These are phyloP conservation scores for Ustilago lituana DNA, from an alignment of 1,284 basidiomycete genomes.

Conservation along the genomic window DNA sequence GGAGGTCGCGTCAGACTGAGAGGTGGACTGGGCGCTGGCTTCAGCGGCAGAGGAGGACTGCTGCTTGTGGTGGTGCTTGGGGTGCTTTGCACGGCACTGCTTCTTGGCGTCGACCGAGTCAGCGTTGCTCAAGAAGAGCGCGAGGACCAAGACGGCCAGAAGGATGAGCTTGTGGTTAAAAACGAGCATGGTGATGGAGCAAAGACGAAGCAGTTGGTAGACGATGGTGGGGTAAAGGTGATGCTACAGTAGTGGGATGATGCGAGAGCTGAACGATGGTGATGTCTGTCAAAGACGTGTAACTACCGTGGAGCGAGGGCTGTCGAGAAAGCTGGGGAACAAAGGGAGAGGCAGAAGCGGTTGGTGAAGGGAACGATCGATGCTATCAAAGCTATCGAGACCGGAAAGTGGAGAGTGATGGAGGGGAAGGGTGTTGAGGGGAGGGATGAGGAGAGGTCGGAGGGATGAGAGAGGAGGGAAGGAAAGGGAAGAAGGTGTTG, in stretches of 20 bases:
- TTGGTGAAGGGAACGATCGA: slow-evolving; percentile 7
- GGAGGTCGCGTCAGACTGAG: slow-evolving; percentile 9
- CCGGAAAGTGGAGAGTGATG: background rate
- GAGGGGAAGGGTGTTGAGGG: slow-evolving; percentile 3
- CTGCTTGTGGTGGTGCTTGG: slow-evolving; percentile 19
- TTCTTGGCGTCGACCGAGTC: slow-evolving; percentile 35
- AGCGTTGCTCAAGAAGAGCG: slow-evolving; percentile 24
- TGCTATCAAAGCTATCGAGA: slow-evolving; percentile 45
- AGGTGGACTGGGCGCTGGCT: slow-evolving; percentile 1
- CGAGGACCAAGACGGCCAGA: slow-evolving; percentile 34
- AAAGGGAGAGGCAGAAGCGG: slow-evolving; percentile 1
- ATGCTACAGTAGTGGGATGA: slow-evolving; percentile 33
- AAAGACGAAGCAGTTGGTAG: background rate
- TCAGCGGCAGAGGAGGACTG: slow-evolving; percentile 4
- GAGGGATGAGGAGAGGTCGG: background rate
- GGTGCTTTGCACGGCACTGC: slow-evolving; percentile 33
- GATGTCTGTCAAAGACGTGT: slow-evolving; percentile 44
- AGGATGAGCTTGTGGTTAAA: slow-evolving; percentile 43
- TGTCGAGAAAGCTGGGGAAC: background rate
- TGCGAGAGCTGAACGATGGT: slow-evolving; percentile 30
- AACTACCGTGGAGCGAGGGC: slow-evolving; percentile 18
- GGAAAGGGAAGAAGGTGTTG: slow-evolving; percentile 4
- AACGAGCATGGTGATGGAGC: slow-evolving; percentile 26
- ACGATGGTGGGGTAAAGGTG: background rate
- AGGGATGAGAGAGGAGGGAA: slow-evolving; percentile 3